Conservation (phyloP, 495 filamentous ascomycete species). For the Hyaloscypha hepaticicola region DNA sequence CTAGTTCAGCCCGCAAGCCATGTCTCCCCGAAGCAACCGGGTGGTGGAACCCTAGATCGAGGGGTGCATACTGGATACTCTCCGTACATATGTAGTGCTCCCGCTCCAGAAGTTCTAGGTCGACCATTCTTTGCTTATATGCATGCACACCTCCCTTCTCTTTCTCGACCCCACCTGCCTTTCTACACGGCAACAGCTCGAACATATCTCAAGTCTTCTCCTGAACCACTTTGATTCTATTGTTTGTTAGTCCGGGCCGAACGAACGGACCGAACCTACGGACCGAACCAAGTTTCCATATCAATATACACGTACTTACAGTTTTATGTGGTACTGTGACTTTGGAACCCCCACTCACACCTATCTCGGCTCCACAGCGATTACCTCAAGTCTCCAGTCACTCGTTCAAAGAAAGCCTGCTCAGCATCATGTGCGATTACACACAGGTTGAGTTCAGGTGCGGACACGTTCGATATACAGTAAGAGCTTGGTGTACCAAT, state of each 20-base stretch:
- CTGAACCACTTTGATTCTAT: neutral
- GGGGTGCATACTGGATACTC: constrained; percentile 18
- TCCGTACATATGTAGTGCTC: constrained; percentile 19
- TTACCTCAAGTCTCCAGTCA: neutral
- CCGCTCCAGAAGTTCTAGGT: neutral
- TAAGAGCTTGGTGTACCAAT: constrained; percentile 31
- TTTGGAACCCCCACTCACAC: neutral
- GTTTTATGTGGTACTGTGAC: neutral
- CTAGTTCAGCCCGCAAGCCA: neutral
- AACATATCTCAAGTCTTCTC: neutral
- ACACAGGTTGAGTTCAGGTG: constrained; percentile 32
- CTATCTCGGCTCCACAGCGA: neutral
- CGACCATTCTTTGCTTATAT: constrained; percentile 7
- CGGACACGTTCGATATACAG: constrained; percentile 30
- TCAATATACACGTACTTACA: neutral
- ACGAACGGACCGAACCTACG: neutral
- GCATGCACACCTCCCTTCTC: constrained; percentile 16
- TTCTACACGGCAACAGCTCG: constrained; percentile 1
- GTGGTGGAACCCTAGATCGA: constrained; percentile 24
- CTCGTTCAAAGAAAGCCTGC: constrained; percentile 2
- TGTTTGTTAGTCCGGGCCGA: constrained; percentile 1
- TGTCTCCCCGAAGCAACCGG: constrained; percentile 24
- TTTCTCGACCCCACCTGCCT: constrained; percentile 2
- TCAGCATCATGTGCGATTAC: constrained; percentile 29
- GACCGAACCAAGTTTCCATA: neutral